These are phyloP conservation scores for Cnidoscolus chayamansa DNA, from an alignment of 441 rosid species.

Conservation along the genomic window DNA sequence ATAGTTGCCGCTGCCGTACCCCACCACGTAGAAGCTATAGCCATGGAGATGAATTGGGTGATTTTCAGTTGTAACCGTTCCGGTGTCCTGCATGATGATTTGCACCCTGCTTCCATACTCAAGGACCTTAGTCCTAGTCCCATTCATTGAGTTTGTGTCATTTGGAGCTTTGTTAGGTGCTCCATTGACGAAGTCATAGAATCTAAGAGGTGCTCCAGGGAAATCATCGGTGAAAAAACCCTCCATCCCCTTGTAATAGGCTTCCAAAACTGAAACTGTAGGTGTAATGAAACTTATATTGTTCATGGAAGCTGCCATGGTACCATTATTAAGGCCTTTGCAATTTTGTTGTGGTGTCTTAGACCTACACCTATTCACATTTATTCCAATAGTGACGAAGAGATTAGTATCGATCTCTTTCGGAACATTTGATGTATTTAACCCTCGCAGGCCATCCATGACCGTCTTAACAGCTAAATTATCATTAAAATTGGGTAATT, in stretches of 20 bases:
- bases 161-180: slow-evolving; percentile 71
- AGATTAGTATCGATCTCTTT: slow-evolving; percentile 51
- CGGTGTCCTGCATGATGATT: slow-evolving; percentile 70
- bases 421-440: slow-evolving; percentile 47
- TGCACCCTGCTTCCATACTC: slow-evolving; percentile 72
- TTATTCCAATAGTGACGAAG: slow-evolving; percentile 62
- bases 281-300: slow-evolving; percentile 71
- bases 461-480: slow-evolving; percentile 63
- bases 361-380: slow-evolving; percentile 63
- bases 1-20: slow-evolving; percentile 65
- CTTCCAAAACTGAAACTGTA: slow-evolving; percentile 57
- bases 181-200: slow-evolving; percentile 76
- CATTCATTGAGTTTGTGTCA: slow-evolving; percentile 61
- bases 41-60: slow-evolving; percentile 96
- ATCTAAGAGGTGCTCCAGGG: slow-evolving; percentile 56
- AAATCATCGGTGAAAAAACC: slow-evolving; percentile 68
- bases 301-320: slow-evolving; percentile 82
- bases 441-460: slow-evolving; percentile 71
- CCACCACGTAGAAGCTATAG: slow-evolving; percentile 78
- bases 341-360: slow-evolving; percentile 53
- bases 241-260: slow-evolving; percentile 56
- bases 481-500: slow-evolving; percentile 59
- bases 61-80: slow-evolving; percentile 65
- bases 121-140: slow-evolving; percentile 64
- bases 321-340: slow-evolving; percentile 50